These are phyloP conservation scores for Sporobolus alterniflorus DNA, from an alignment of 202 grass and related monocot genomes.

Conservation along the genomic window DNA sequence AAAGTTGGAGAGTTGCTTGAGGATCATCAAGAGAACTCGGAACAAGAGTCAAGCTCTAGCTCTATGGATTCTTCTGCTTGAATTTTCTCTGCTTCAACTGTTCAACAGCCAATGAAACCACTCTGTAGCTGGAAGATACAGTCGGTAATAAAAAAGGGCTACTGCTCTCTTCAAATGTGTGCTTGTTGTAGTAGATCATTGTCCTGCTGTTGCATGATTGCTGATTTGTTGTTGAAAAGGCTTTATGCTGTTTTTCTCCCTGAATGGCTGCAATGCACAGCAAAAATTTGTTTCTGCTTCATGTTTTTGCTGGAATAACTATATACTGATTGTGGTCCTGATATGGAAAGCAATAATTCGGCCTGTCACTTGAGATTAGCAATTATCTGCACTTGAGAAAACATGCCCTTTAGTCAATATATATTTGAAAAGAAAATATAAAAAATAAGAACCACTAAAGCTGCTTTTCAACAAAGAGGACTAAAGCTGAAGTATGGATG, in stretches of 20 bases:
- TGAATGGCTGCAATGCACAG: not conserved
- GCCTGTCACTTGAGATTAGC: not conserved
- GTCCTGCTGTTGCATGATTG: not conserved
- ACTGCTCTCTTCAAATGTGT: not conserved
- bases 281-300: not conserved
- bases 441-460: slow-evolving; percentile 10
- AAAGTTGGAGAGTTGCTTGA: slow-evolving; percentile 78
- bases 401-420: not conserved
- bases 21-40: slow-evolving; percentile 40
- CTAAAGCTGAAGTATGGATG: slow-evolving; percentile 19
- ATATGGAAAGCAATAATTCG: not conserved
- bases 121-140: not conserved
- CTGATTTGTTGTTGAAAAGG: not conserved
- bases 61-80: slow-evolving; percentile 18
- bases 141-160: not conserved
- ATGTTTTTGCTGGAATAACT: not conserved
- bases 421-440: not conserved
- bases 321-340: not conserved
- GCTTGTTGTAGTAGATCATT: not conserved
- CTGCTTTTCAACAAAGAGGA: not conserved
- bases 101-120: not conserved
- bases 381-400: not conserved
- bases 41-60: slow-evolving; percentile 25
- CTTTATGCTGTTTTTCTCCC: not conserved
- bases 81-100: not conserved